Evolutionary conservation across 371 early-diverging fungal genomes (phyloP), one percentile per base, ranked within the genome.

Genomic region (Cladochytrium tenue): DNA sequence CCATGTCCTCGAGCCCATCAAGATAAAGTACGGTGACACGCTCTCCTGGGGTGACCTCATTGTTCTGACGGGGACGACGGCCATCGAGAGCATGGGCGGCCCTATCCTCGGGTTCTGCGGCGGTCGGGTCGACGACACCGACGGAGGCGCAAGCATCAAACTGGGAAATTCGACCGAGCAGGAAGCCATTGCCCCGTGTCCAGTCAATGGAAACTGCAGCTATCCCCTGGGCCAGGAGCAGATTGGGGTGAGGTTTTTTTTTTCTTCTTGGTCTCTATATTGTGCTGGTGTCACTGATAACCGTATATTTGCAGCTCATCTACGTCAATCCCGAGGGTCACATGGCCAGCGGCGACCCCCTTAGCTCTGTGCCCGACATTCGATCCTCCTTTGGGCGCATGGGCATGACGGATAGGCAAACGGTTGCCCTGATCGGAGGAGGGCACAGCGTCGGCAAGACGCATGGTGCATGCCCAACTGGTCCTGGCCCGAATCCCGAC

Each of bases 1-100:
- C 58, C 50, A 32, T 26, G 56, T 90, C 32, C 81, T 95, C 58
- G 90, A 92, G 76, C 84, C 86, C 34, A 77, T 96, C 76, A 92
- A 96, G 82, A 73, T 80, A 34, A 88, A 91, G 75, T 86, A 92
- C 81, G 92, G 93, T 20, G 80, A 83, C 56, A 30, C 17, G 3
- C 88, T 96, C 63, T 85, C 90, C 34, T 92, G 92, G 74, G 91
- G 89, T 73, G 96, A 96, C 76, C 85, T 96, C 71, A 93, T 93
- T 89, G 89, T 93, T 36, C 84, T 95, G 67, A 93, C 92, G 50
- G 95, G 94, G 71, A 92, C 89, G 25, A 84, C 81, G 52, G 94
- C 93, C 36, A 83, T 95, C 63, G 91, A 93, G 81, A 92, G 90
- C 72, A 81, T 91, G 84, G 74, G 66, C 35, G 64, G 64, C 20